Conservation (phyloP, 768 basidiomycete species). For the Amanita pseudoporphyria region DNA sequence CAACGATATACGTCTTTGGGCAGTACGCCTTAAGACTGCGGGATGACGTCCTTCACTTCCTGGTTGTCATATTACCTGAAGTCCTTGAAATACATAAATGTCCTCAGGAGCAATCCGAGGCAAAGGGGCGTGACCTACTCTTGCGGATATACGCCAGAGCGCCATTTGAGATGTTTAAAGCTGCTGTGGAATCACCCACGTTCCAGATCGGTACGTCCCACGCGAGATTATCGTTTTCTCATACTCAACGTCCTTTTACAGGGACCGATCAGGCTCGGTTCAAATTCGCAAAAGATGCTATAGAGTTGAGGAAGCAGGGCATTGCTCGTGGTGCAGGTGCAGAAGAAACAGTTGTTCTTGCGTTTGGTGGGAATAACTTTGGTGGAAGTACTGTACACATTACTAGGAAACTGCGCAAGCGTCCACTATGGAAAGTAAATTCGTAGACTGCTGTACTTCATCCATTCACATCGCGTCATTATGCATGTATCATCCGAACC, state of each 20-base stretch:
- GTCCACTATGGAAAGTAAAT: slow-evolving; percentile 74
- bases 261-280: slow-evolving; percentile 82
- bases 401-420: slow-evolving; percentile 79
- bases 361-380: slow-evolving; percentile 66
- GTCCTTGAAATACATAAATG: slow-evolving; percentile 40
- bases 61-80: slow-evolving; percentile 66
- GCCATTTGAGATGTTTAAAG: slow-evolving; percentile 84
- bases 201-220: slow-evolving; percentile 63
- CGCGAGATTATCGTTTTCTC: not conserved
- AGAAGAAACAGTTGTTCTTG: slow-evolving; percentile 88
- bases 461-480: not conserved
- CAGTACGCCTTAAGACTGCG: slow-evolving; percentile 66
- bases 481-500: not conserved
- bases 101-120: slow-evolving; percentile 26
- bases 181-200: slow-evolving; percentile 65
- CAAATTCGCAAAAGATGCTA: slow-evolving; percentile 86
- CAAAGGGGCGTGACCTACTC: slow-evolving; percentile 57
- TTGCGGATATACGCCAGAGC: slow-evolving; percentile 69
- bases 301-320: slow-evolving; percentile 75
- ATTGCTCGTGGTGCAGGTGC: slow-evolving; percentile 59
- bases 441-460: slow-evolving; percentile 34
- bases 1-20: slow-evolving; percentile 57
- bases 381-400: slow-evolving; percentile 76
- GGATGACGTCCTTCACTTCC: slow-evolving; percentile 72
- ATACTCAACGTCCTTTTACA: slow-evolving; percentile 21